Evolutionary conservation across 129 eudicot species (phyloP).

Genomic region (Chrysanthemum makinoi): DNA sequence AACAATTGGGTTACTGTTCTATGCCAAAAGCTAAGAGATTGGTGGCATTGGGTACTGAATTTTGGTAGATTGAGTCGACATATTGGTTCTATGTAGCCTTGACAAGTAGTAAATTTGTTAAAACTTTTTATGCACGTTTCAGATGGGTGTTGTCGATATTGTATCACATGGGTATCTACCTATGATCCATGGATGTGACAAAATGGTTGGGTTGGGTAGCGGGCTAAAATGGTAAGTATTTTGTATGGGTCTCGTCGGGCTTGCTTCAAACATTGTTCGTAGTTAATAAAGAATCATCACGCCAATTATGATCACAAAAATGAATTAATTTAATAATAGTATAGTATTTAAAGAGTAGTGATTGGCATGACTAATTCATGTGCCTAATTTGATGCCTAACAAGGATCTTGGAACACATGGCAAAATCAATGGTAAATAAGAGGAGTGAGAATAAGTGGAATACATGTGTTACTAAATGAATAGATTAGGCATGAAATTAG

Average conservation of each 20-base stretch:
- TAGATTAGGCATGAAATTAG: too few relatives aligned
- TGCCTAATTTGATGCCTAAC: too few relatives aligned
- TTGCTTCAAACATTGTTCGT: background rate
- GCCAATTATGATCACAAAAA: background rate
- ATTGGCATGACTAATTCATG: too few relatives aligned
- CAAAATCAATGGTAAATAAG: too few relatives aligned
- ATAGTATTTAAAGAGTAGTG: too few relatives aligned
- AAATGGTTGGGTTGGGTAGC: background rate
- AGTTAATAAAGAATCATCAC: background rate
- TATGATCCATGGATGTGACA: background rate
- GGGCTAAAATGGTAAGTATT: background rate
- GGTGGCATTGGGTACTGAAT: constrained; percentile 95
- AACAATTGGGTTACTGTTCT: constrained; percentile 90
- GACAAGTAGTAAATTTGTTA: constrained; percentile 12
- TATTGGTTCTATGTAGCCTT: background rate
- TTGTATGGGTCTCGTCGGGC: background rate
- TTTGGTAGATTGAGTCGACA: background rate
- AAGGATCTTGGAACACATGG: too few relatives aligned
- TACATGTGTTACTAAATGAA: too few relatives aligned
- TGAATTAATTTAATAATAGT: too few relatives aligned
- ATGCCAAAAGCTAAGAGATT: constrained; percentile 90
- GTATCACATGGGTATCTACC: constrained; percentile 80
- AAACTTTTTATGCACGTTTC: constrained; percentile 59
- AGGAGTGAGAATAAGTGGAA: too few relatives aligned
- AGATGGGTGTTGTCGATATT: constrained; percentile 85